Conservation (phyloP, 495 filamentous ascomycete species). For the Talaromyces thailandensis region DNA sequence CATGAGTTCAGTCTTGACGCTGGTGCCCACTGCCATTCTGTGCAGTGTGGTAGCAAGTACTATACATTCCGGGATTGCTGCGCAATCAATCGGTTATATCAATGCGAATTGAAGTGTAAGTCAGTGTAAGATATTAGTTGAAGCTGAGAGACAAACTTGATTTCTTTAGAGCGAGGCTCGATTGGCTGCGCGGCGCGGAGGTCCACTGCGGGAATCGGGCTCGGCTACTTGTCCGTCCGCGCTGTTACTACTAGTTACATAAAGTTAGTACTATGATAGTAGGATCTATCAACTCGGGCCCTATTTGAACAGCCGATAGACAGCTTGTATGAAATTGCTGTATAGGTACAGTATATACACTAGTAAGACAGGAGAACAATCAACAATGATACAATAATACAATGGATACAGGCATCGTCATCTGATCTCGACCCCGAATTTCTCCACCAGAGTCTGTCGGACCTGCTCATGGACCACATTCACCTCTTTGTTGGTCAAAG, state of each 20-base stretch:
- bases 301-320: neutral
- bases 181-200: neutral
- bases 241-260: no score
- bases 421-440: conserved; percentile 74
- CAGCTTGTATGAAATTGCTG: neutral
- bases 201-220: neutral
- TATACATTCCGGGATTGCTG: conserved; percentile 6
- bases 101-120: neutral
- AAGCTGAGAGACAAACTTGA: neutral
- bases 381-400: no score
- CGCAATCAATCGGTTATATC: neutral
- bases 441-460: conserved; percentile 47
- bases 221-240: neutral
- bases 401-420: no score
- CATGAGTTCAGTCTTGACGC: conserved; percentile 1
- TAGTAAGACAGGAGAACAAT: neutral
- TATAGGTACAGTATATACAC: neutral
- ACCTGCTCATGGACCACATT: conserved; percentile 69
- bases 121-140: neutral
- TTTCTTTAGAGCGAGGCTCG: neutral
- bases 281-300: no score
- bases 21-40: conserved; percentile 7
- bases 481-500: conserved; percentile 69
- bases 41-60: neutral
- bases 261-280: no score